phyloP scores from a whole-genome alignment of 2,329 filamentous ascomycete genomes.

The Colletotrichum zoysiae region DNA sequence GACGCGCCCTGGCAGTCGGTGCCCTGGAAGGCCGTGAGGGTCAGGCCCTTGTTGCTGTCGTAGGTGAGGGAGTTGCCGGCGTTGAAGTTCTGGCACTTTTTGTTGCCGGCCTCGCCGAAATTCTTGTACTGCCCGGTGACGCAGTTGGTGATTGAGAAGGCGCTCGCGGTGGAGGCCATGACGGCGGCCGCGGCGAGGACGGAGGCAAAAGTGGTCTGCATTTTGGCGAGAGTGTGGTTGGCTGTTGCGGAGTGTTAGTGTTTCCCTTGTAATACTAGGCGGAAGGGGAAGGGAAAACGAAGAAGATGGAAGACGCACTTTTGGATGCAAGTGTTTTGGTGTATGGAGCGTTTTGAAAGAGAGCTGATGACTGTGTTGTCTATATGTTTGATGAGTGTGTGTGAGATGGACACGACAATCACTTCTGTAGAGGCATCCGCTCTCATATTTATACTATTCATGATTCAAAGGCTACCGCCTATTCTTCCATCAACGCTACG shows the following conservation, averaged over 20 bases:
- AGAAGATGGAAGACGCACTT: not conserved
- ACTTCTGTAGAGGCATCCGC: not conserved
- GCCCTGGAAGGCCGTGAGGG: not conserved
- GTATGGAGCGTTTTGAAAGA: not conserved
- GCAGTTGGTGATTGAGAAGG: constrained; percentile 1
- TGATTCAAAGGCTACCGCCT: not conserved
- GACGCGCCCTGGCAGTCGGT: not conserved
- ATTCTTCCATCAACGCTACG: not conserved
- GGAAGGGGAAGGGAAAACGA: accelerated
- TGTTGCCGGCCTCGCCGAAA: not conserved
- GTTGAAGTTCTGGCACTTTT: not conserved
- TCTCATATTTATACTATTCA: not conserved
- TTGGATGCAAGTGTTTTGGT: not conserved
- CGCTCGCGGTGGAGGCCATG: not conserved
- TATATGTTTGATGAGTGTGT: not conserved
- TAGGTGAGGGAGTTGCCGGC: not conserved
- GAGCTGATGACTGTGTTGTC: not conserved
- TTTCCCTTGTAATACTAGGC: accelerated
- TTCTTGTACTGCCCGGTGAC: not conserved
- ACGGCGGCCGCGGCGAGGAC: not conserved
- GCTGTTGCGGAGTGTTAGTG: not conserved
- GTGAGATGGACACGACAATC: not conserved
- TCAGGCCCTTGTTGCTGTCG: constrained; percentile 3
- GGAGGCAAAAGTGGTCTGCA: not conserved
- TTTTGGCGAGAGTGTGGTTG: not conserved